Evolutionary conservation across 768 basidiomycete species (phyloP).

Genomic region (Tricholoma sp.): DNA sequence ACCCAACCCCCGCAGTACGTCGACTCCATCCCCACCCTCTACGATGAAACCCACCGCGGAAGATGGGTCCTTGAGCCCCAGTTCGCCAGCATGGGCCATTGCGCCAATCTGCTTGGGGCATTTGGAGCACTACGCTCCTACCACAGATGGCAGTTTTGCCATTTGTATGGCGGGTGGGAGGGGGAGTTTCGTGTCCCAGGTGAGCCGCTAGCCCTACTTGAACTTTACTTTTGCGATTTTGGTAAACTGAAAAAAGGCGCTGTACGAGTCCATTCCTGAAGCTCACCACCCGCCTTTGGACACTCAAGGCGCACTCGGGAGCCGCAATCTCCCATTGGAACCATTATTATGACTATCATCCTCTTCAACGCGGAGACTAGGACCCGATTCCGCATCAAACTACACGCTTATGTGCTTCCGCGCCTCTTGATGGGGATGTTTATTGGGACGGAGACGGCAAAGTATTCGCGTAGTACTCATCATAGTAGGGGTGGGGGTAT

Average conservation of each 20-base stretch:
- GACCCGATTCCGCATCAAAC: slow-evolving; percentile 1
- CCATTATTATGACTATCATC: slow-evolving; percentile 1
- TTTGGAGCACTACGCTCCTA: slow-evolving; percentile 2
- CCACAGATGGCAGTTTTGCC: slow-evolving; percentile 10
- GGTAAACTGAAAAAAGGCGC: too few species aligned
- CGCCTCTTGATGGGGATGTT: neutral
- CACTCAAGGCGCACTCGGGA: neutral
- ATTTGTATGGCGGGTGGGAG: slow-evolving; percentile 14
- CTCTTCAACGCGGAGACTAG: neutral
- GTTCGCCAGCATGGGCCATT: slow-evolving; percentile 2
- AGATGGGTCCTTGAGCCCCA: neutral
- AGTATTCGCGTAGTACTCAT: too few species aligned
- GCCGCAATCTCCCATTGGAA: neutral
- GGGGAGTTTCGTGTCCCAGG: slow-evolving; percentile 12
- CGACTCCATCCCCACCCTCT: neutral
- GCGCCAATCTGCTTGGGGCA: slow-evolving; percentile 3
- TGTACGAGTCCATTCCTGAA: slow-evolving; percentile 3
- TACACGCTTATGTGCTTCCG: neutral
- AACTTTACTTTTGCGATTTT: neutral
- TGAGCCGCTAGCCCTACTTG: neutral
- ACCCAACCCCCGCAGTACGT: neutral
- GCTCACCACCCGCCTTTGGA: neutral
- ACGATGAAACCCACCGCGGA: slow-evolving; percentile 9
- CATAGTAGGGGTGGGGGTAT: too few species aligned
- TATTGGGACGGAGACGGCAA: too few species aligned